Evolutionary conservation across 352 stramenopile genomes (phyloP), one percentile per base, ranked within the genome.

Genomic region (Elongisporangium undulatum): DNA sequence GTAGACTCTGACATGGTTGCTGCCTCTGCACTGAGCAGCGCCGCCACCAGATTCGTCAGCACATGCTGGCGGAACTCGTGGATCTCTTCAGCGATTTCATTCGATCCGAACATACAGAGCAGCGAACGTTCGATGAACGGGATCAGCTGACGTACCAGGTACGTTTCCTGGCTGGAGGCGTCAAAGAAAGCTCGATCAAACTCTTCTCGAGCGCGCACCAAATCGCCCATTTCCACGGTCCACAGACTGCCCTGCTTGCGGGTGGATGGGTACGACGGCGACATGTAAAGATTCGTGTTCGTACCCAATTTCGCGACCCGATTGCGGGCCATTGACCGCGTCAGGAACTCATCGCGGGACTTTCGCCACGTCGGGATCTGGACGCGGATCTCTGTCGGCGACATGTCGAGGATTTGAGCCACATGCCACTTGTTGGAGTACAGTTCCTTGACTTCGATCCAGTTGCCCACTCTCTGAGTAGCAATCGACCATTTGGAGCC

Each of bases 391-490:
- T 94, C 82, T 10, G 72, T 75, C 2, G 69, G 51, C 38, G 78
- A 82, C 13, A 89, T 71, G 20, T 77, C 66, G 53, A 92, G 59
- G 57, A 96, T 89, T 67, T 94, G 85, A 9, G 67, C 85, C 20
- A 94, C 74, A 49, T 67, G 74, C 87, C 87, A 96, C 41, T 85
- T 84, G 50, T 83, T 88, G 23, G 80, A 85, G 51, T 77, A 86
- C 51, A 87, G 23, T 29, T 96, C 87, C 23, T 85, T 82, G 2
- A 96, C 74, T 39, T 96, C 87, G 48, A 96, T 79, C 87, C 87
- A 96, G 56, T 80, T 79, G 29, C 83, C 85, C 1, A 72, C 72
- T 54, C 83, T 83, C 57, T 90, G 85, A 16, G 72, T 82, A 34
- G 68, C 17, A 51, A 91, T 86, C 38, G 77, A 88, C 86, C 84